Conservation (phyloP, 2,329 filamentous ascomycete genomes). For the Talaromyces sp. region DNA sequence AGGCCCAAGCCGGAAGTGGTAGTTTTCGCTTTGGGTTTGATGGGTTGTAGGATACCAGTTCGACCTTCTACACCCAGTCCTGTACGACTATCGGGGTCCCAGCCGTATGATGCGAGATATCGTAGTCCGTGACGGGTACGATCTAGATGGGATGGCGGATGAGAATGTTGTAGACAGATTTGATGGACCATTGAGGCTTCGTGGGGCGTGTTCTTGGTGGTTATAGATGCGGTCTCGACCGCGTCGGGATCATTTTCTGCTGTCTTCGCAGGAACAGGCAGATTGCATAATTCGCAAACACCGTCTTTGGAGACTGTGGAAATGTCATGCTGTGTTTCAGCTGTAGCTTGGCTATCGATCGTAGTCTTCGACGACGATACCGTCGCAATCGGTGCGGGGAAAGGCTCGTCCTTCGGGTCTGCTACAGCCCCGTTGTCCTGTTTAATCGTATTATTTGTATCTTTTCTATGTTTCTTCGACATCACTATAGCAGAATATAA, state of each 20-base stretch:
- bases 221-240: slow-evolving; percentile 6
- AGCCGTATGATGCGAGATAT: slow-evolving; percentile 54
- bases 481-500: slow-evolving; percentile 47
- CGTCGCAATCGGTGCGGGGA: slow-evolving; percentile 15
- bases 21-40: slow-evolving; percentile 67
- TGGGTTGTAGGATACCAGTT: slow-evolving; percentile 68
- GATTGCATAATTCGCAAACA: slow-evolving; percentile 55
- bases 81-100: slow-evolving; percentile 56
- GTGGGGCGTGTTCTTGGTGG: slow-evolving; percentile 32
- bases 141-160: slow-evolving; percentile 55
- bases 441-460: slow-evolving; percentile 12
- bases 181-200: slow-evolving; percentile 54
- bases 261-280: slow-evolving; percentile 41
- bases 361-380: background rate
- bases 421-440: background rate
- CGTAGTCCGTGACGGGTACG: slow-evolving; percentile 52
- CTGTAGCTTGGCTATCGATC: background rate
- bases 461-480: slow-evolving; percentile 19
- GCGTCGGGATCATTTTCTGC: background rate
- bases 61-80: slow-evolving; percentile 65
- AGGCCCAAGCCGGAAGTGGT: slow-evolving; percentile 70
- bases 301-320: background rate
- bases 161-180: slow-evolving; percentile 51
- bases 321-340: background rate
- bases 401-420: background rate